Percentiles rank a stretch among this genome's conserved stretches.
phyloP scores from a whole-genome alignment of 495 filamentous ascomycete species.

The Geoglossum glabrum region DNA sequence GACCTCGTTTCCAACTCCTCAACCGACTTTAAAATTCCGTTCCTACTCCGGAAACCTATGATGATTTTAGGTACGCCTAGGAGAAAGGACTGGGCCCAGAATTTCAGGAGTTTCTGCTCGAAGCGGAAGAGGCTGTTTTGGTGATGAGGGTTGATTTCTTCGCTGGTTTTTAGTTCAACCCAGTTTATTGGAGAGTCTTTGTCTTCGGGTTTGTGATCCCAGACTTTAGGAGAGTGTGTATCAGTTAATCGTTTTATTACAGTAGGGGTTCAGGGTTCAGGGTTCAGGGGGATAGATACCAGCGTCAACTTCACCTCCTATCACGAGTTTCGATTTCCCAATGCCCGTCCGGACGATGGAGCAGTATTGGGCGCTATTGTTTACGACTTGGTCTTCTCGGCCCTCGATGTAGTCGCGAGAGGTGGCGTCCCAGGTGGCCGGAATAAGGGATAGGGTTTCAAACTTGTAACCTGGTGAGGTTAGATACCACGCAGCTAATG shows the following conservation, averaged over 20 bases:
- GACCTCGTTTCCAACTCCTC: constrained; percentile 58
- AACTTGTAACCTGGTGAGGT: constrained; percentile 70
- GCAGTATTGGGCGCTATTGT: constrained; percentile 28
- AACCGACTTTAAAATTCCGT: constrained; percentile 48
- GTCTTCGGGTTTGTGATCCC: constrained; percentile 55
- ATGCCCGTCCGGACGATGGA: constrained; percentile 6
- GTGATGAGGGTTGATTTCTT: constrained; percentile 40
- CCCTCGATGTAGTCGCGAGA: constrained; percentile 56
- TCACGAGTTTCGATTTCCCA: constrained; percentile 44
- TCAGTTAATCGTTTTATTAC: too few species aligned
- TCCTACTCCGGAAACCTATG: constrained; percentile 60
- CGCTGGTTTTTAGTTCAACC: constrained; percentile 85
- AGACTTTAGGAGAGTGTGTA: constrained; percentile 43
- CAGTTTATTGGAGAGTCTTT: constrained; percentile 56
- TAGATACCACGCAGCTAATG: not conserved
- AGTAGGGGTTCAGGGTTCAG: too few species aligned
- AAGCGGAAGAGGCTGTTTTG: constrained; percentile 48
- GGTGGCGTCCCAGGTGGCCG: constrained; percentile 47
- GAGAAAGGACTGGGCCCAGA: constrained; percentile 92
- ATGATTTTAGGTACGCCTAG: constrained; percentile 82
- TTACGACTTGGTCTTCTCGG: constrained; percentile 48
- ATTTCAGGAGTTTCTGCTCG: constrained; percentile 79
- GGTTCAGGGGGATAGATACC: too few species aligned
- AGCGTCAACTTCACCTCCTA: constrained; percentile 93
- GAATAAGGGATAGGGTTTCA: constrained; percentile 62